Percentiles rank a stretch among this genome's conserved stretches.
Evolutionary conservation across 176 grass and related monocot genomes (phyloP).

Genomic region (Rhipidocladum racemiflorum): DNA sequence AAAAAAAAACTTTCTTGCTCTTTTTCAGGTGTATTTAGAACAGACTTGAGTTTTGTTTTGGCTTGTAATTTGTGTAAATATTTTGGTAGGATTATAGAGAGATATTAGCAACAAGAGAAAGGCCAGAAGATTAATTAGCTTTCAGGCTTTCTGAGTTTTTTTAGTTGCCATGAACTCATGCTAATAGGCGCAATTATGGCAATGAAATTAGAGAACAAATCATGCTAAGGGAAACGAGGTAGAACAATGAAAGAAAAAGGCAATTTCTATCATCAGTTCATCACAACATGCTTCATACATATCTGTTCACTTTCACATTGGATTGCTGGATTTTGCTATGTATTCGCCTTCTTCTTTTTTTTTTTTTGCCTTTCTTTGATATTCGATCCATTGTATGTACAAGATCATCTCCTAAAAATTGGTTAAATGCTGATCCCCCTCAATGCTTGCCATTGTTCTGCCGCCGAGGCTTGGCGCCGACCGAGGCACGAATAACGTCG

Average conservation of each 20-base stretch:
- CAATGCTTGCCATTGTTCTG: constrained; percentile 1
- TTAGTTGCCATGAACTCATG: neutral
- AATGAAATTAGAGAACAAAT: neutral
- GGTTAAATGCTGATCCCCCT: neutral
- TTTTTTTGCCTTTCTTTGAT: neutral
- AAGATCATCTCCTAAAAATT: neutral
- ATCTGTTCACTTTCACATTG: neutral
- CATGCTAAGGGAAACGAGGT: neutral
- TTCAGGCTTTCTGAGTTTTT: neutral
- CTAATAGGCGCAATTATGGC: neutral
- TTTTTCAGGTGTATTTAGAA: neutral
- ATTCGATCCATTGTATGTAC: constrained; percentile 8
- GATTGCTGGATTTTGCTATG: neutral
- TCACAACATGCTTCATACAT: neutral
- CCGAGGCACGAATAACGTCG: neutral
- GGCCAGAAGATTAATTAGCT: neutral
- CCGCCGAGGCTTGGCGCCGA: constrained; percentile 11
- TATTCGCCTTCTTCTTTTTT: neutral
- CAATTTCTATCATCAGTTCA: neutral
- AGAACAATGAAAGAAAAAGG: neutral
- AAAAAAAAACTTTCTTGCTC: neutral
- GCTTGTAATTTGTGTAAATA: constrained; percentile 33
- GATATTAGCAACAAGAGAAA: constrained; percentile 8
- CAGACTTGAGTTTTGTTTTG: neutral
- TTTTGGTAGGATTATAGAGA: neutral